Conservation (phyloP, 768 basidiomycete genomes). For the Russula abietina region DNA sequence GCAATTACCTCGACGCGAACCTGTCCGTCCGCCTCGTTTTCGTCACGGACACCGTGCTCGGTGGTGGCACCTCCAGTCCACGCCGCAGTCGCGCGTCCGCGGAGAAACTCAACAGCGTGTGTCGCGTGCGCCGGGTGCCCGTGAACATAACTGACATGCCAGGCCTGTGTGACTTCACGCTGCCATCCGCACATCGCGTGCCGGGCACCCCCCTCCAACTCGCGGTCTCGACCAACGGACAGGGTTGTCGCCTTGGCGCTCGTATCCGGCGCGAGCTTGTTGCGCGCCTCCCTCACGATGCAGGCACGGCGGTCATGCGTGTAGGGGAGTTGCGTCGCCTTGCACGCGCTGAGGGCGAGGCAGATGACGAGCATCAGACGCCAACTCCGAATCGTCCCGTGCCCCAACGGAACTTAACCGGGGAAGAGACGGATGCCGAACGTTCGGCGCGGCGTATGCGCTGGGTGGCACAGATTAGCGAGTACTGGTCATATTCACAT, state of each 20-base stretch:
- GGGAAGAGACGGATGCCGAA: slow-evolving; percentile 37
- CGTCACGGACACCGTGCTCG: slow-evolving; percentile 71
- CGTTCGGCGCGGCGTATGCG: slow-evolving; percentile 62
- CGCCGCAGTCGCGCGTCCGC: slow-evolving; percentile 52
- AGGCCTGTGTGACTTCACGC: slow-evolving; percentile 82
- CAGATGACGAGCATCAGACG: slow-evolving; percentile 47
- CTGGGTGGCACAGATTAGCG: slow-evolving; percentile 94
- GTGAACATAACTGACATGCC: slow-evolving; percentile 88
- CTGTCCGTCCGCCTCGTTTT: slow-evolving; percentile 52
- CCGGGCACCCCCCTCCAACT: slow-evolving; percentile 61
- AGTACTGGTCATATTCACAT: slow-evolving; percentile 85
- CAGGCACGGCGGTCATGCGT: slow-evolving; percentile 68
- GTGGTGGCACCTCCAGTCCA: slow-evolving; percentile 25
- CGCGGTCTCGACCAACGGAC: slow-evolving; percentile 85
- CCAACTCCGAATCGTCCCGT: slow-evolving; percentile 68
- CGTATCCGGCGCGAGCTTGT: slow-evolving; percentile 82
- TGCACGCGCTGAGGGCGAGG: slow-evolving; percentile 40
- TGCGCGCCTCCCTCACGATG: slow-evolving; percentile 58
- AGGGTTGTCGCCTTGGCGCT: slow-evolving; percentile 79
- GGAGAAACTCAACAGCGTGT: slow-evolving; percentile 48
- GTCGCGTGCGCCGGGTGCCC: slow-evolving; percentile 54
- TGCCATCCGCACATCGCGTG: slow-evolving; percentile 82
- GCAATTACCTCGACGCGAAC: slow-evolving; percentile 38
- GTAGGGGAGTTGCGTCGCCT: slow-evolving; percentile 63
- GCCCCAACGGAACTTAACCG: slow-evolving; percentile 43